Conservation (phyloP, 2,329 filamentous ascomycete species). For the Fusarium secorum region DNA sequence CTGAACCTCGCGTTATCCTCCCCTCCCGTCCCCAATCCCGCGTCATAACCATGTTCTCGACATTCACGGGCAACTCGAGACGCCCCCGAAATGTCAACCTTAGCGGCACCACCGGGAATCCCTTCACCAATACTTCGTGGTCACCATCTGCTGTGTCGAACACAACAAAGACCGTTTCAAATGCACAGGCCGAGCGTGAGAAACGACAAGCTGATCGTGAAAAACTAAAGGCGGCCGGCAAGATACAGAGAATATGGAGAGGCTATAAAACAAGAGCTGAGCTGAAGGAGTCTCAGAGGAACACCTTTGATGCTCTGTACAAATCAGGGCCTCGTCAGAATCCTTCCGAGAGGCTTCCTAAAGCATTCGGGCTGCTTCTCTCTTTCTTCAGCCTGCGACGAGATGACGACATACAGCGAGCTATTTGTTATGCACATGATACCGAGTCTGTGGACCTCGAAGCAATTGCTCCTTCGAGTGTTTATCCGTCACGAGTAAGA, state of each 20-base stretch:
- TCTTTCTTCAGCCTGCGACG: constrained; percentile 57
- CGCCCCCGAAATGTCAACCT: constrained; percentile 93
- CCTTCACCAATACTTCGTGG: constrained; percentile 73
- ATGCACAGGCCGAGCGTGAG: constrained; percentile 86
- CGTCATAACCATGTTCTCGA: constrained; percentile 76
- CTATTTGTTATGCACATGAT: constrained; percentile 57
- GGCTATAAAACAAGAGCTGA: constrained; percentile 71
- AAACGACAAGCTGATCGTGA: constrained; percentile 83
- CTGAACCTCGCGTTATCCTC: background rate
- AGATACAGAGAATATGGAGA: constrained; percentile 83
- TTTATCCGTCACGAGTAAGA: constrained; percentile 44
- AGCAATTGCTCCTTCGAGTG: constrained; percentile 45
- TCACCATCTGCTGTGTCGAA: constrained; percentile 65
- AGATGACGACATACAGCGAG: constrained; percentile 57
- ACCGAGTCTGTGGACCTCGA: constrained; percentile 48
- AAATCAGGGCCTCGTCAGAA: constrained; percentile 45
- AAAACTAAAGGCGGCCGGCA: constrained; percentile 74
- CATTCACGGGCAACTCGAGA: constrained; percentile 87
- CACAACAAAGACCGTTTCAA: constrained; percentile 79
- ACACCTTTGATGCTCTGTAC: constrained; percentile 70
- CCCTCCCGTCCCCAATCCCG: background rate
- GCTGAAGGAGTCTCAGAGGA: constrained; percentile 65
- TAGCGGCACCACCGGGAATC: constrained; percentile 82
- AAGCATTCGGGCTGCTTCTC: constrained; percentile 58
- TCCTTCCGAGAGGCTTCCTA: constrained; percentile 47